These are phyloP conservation scores for Fagus crenata DNA, from an alignment of 306 rosid genomes.

Conservation along the genomic window DNA sequence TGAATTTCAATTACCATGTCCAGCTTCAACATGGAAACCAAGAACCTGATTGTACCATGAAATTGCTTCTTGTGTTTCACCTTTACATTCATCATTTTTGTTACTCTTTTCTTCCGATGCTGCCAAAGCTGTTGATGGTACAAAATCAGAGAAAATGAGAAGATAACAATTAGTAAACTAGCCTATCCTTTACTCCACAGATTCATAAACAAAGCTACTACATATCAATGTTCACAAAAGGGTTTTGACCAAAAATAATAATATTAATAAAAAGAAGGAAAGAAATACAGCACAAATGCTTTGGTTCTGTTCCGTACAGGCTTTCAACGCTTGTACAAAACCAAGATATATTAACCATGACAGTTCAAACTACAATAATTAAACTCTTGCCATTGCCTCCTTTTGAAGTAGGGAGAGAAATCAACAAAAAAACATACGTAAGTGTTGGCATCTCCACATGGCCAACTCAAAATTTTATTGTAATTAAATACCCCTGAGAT, in stretches of 20 bases:
- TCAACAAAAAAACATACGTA: background rate
- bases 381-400: background rate
- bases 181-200: background rate
- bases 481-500: background rate
- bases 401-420: background rate
- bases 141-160: background rate
- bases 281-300: background rate
- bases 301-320: background rate
- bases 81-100: slow-evolving; percentile 38
- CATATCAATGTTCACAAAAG: background rate
- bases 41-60: slow-evolving; percentile 84
- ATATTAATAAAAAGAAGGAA: background rate
- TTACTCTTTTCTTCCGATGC: slow-evolving; percentile 49
- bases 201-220: background rate
- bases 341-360: background rate
- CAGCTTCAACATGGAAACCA: slow-evolving; percentile 79
- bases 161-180: background rate
- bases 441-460: background rate
- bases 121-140: slow-evolving; percentile 42
- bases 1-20: slow-evolving; percentile 61
- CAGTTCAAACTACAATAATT: background rate
- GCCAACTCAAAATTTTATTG: background rate
- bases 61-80: slow-evolving; percentile 59
- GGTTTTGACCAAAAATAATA: background rate
- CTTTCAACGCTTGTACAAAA: background rate